Evolutionary conservation across 352 stramenopile species (phyloP), one percentile per base, ranked within the genome.

Genomic region (Phytophthora chlamydospora): DNA sequence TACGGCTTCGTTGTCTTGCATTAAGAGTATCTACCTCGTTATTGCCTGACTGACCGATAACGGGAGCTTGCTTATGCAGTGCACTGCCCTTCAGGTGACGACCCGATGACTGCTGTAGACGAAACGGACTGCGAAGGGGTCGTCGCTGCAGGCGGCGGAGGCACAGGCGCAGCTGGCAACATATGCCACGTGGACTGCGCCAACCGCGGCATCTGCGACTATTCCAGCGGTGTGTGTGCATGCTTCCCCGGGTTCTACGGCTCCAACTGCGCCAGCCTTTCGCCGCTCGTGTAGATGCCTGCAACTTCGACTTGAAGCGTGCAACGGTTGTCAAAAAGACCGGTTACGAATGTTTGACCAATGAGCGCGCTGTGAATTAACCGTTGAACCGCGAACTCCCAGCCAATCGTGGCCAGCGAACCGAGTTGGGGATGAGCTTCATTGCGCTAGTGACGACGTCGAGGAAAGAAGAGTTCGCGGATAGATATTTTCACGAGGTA

Each of bases 101-200:
- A 98, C 49, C 89, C 92, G 0, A 70, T 90, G 57, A 97, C 91
- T 7, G 13, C 64, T 5, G 71, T 62, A 11, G 77, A 95, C 57
- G 93, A 98, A 71, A 97, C 86, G 1, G 62, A 98, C 45, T 98
- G 94, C 73, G 57, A 48, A 46, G 75, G 73, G 19, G 76, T 79
- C 24, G 33, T 69, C 10, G 78, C 83, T 19, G 27, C 38, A 1
- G 81, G 73, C 7, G 80, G 78, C 21, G 45, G 62, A 14, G 81
- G 71, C 31, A 69, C 64, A 0, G 82, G 83, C 0, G 68, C 16
- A 1, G 9, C 40, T 2, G 84, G 70, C 43, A 93, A 93, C 40
- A 58, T 78, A 12, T 95, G 83, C 40, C 83, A 94, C 29, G 78
- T 91, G 17, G 81, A 91, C 35, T 95, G 85, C 57, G 66, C 87